Conservation (phyloP, 805 yeast genomes). For the Suhomyces faveliae region DNA sequence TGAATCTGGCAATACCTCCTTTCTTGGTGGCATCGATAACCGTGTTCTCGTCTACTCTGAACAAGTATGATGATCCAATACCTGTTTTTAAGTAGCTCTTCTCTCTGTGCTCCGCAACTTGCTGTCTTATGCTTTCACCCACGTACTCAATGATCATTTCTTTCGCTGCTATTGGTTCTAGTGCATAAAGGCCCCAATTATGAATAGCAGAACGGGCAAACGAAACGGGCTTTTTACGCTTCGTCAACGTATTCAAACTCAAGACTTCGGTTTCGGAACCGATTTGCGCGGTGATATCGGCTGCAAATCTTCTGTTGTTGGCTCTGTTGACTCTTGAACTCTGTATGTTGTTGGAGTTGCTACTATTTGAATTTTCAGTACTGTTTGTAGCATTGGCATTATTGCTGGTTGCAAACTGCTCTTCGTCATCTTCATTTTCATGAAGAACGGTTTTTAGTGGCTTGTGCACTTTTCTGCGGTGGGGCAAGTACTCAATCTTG, state of each 20-base stretch:
- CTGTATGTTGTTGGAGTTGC: conserved; percentile 46
- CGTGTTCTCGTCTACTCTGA: conserved; percentile 88
- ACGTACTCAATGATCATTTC: conserved; percentile 98
- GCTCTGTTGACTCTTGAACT: conserved; percentile 87
- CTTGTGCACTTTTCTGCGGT: conserved; percentile 63
- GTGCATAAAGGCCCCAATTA: conserved; percentile 96
- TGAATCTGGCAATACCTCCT: conserved; percentile 96
- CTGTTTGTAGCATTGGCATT: conserved; percentile 9
- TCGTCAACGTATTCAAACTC: conserved; percentile 81
- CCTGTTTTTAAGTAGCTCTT: conserved; percentile 83
- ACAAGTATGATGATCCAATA: conserved; percentile 90
- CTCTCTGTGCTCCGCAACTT: conserved; percentile 91
- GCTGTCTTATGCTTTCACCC: conserved; percentile 91
- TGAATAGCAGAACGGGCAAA: conserved; percentile 97
- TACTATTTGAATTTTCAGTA: conserved; percentile 15
- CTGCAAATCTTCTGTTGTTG: conserved; percentile 82
- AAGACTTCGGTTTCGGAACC: conserved; percentile 81
- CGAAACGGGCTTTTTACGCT: conserved; percentile 90
- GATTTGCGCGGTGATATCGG: conserved; percentile 80
- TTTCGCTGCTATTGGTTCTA: conserved; percentile 91
- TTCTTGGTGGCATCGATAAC: conserved; percentile 96
- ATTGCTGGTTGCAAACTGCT: background rate
- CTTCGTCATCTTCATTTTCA: conserved; percentile 47
- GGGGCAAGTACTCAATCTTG: conserved; percentile 78
- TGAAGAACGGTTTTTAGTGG: conserved; percentile 76